These are phyloP conservation scores for Psilocybe cyanescens DNA, from an alignment of 768 basidiomycete genomes.

Conservation along the genomic window DNA sequence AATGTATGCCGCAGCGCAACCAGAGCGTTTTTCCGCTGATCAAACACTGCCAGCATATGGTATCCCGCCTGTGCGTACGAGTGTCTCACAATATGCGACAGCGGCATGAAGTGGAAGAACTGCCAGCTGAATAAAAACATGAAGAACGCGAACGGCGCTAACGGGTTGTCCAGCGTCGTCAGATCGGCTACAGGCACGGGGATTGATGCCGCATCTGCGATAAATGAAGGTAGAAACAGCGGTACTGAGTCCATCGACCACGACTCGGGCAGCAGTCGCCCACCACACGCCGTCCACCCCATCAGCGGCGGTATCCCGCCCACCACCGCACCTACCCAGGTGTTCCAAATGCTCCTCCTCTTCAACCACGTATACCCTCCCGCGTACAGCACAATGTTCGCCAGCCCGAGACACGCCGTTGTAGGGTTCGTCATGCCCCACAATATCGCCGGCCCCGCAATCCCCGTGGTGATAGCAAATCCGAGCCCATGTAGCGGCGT, in stretches of 20 bases:
- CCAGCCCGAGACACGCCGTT: constrained; percentile 80
- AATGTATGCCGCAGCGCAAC: constrained; percentile 86
- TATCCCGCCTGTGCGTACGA: constrained; percentile 95
- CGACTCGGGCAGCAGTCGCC: constrained; percentile 60
- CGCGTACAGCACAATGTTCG: constrained; percentile 89
- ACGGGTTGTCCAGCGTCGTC: constrained; percentile 74
- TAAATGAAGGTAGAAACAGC: constrained; percentile 64
- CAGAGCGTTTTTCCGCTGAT: constrained; percentile 78
- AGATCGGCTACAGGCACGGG: constrained; percentile 38
- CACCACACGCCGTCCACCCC: constrained; percentile 98
- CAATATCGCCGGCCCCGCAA: constrained; percentile 78
- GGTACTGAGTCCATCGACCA: constrained; percentile 59
- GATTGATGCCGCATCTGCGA: constrained; percentile 35
- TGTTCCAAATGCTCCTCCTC: constrained; percentile 79
- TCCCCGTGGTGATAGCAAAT: constrained; percentile 78
- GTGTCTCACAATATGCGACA: constrained; percentile 85
- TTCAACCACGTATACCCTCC: constrained; percentile 94
- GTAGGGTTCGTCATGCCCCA: constrained; percentile 85
- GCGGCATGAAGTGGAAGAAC: constrained; percentile 95
- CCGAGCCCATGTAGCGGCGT: constrained; percentile 81
- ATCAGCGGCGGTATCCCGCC: constrained; percentile 94
- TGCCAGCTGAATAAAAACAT: constrained; percentile 95
- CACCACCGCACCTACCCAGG: constrained; percentile 94
- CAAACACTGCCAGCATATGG: constrained; percentile 85
- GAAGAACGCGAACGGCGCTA: constrained; percentile 81